Conservation (phyloP, 768 basidiomycete species). For the Galerina sulciceps region DNA sequence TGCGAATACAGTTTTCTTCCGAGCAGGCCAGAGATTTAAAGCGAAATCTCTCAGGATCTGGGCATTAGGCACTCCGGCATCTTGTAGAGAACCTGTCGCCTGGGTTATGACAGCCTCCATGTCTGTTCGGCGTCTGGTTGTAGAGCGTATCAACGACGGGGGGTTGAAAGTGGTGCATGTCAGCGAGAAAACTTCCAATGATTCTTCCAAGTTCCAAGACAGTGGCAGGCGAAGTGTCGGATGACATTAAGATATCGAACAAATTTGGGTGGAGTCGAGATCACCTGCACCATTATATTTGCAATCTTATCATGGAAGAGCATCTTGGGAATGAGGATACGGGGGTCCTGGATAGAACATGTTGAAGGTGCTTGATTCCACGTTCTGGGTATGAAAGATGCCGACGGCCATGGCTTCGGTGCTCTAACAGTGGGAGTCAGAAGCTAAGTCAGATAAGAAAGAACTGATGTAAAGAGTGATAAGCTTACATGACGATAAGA, state of each 20-base stretch:
- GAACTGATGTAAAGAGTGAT: background rate
- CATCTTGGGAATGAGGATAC: conserved; percentile 9
- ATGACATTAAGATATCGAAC: conserved; percentile 1
- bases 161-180: conserved; percentile 6
- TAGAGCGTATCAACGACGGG: background rate
- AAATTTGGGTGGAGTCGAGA: conserved; percentile 6
- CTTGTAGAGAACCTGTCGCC: conserved; percentile 2
- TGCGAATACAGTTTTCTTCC: conserved; percentile 1
- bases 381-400: background rate
- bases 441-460: conserved; percentile 3
- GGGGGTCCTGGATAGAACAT: conserved; percentile 1
- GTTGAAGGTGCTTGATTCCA: background rate
- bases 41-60: conserved; percentile 1
- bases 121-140: conserved; percentile 4
- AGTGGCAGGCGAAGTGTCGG: background rate
- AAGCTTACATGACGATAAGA: conserved; percentile 15
- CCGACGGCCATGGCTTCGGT: conserved; percentile 10
- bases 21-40: conserved; percentile 9
- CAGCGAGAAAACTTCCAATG: conserved; percentile 9
- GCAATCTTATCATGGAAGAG: conserved; percentile 4
- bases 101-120: conserved; percentile 8
- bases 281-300: conserved; percentile 14
- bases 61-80: conserved; percentile 2
- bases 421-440: background rate
- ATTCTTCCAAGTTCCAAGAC: background rate